A percentile compares a stretch with the other conserved stretches of the same genome.
Evolutionary conservation across 768 basidiomycete species (phyloP).

Genomic region (Royoungia palumana): DNA sequence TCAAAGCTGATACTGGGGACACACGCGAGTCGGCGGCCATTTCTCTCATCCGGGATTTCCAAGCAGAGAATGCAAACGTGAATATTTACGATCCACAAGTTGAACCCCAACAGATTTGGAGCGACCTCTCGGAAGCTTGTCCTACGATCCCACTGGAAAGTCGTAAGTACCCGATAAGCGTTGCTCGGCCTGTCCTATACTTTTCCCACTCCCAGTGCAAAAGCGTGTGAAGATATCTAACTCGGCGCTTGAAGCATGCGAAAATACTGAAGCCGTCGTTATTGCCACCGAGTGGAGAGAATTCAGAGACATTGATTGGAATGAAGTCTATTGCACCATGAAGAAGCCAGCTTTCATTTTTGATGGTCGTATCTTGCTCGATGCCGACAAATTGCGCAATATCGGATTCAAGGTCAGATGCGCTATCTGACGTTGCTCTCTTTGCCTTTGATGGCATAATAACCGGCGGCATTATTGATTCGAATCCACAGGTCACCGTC

Average conservation of each 20-base stretch:
- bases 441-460: constrained; percentile 7
- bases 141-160: constrained; percentile 59
- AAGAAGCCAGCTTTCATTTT: constrained; percentile 99
- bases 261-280: constrained; percentile 86
- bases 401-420: constrained; percentile 83
- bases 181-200: not conserved
- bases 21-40: constrained; percentile 97
- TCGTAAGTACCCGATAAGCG: constrained; percentile 46
- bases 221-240: constrained; percentile 78
- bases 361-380: constrained; percentile 86
- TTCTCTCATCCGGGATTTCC: constrained; percentile 91
- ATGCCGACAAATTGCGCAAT: constrained; percentile 69
- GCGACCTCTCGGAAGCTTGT: constrained; percentile 66
- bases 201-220: constrained; percentile 54
- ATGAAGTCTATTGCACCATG: constrained; percentile 79
- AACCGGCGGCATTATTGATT: constrained; percentile 4
- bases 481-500: constrained; percentile 44
- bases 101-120: constrained; percentile 81
- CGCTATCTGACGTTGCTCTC: not conserved
- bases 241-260: constrained; percentile 85
- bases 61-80: constrained; percentile 80
- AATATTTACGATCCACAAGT: constrained; percentile 94
- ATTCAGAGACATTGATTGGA: constrained; percentile 92
- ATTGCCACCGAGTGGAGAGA: constrained; percentile 98
- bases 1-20: constrained; percentile 99